These are phyloP conservation scores for Gelatoporia subvermispora DNA, from an alignment of 768 basidiomycete species.

Conservation along the genomic window DNA sequence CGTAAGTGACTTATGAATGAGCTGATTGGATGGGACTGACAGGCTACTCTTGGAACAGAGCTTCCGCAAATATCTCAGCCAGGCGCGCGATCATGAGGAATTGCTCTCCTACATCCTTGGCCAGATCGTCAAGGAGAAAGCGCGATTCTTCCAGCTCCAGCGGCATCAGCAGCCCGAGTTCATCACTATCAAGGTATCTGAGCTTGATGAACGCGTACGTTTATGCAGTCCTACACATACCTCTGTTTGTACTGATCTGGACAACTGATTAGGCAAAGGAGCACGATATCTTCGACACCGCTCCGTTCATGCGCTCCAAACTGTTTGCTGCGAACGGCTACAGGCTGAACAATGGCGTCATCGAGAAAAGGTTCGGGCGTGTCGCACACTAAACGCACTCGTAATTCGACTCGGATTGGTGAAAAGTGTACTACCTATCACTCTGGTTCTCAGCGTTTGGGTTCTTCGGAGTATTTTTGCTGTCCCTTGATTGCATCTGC, in stretches of 20 bases:
- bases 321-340: constrained; percentile 90
- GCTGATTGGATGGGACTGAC: not conserved
- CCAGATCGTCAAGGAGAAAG: constrained; percentile 88
- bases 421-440: too few relatives aligned
- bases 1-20: constrained; percentile 41
- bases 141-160: constrained; percentile 76
- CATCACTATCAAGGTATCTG: constrained; percentile 69
- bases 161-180: constrained; percentile 72
- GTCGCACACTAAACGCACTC: not conserved
- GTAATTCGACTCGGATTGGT: too few relatives aligned
- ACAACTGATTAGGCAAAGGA: constrained; percentile 74
- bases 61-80: constrained; percentile 96
- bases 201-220: constrained; percentile 84
- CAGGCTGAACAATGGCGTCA: constrained; percentile 53
- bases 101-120: constrained; percentile 92
- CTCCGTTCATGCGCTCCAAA: constrained; percentile 79
- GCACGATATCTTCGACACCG: constrained; percentile 89
- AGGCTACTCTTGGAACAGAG: constrained; percentile 45
- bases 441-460: too few relatives aligned
- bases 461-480: too few relatives aligned
- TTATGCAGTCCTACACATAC: not conserved
- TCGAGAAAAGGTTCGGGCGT: constrained; percentile 69
- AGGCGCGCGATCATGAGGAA: constrained; percentile 95
- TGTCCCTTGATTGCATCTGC: too few relatives aligned
- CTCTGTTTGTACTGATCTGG: not conserved